These are phyloP conservation scores for Leccinellum albellum DNA, from an alignment of 768 basidiomycete genomes.

Conservation along the genomic window DNA sequence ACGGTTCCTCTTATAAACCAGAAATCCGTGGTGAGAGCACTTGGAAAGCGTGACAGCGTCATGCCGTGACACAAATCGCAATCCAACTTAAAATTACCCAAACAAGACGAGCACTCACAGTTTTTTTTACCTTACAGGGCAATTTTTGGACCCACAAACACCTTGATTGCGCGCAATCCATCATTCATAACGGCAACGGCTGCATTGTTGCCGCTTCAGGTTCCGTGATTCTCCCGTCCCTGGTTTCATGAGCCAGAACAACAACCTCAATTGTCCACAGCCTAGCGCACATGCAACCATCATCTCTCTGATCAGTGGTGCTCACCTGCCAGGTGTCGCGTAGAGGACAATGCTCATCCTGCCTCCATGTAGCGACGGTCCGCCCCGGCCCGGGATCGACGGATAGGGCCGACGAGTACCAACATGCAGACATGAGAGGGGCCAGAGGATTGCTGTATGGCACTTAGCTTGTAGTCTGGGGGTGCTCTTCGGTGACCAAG, in stretches of 20 bases:
- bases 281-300: background rate
- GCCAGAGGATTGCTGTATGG: background rate
- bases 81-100: constrained; percentile 26
- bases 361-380: background rate
- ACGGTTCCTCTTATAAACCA: constrained; percentile 29
- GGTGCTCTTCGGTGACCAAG: background rate
- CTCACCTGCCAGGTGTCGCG: background rate
- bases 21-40: constrained; percentile 9
- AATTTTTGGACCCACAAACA: constrained; percentile 31
- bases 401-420: background rate
- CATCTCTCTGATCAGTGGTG: too few species aligned
- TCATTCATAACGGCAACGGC: constrained; percentile 6
- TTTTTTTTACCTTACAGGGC: constrained; percentile 17
- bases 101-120: constrained; percentile 3
- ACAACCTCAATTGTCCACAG: constrained; percentile 4
- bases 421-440: background rate
- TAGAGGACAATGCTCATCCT: background rate
- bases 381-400: background rate
- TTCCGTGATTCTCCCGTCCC: background rate
- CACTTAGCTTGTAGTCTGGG: background rate
- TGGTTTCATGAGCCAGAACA: constrained; percentile 1
- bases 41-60: constrained; percentile 23
- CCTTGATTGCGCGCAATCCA: constrained; percentile 26
- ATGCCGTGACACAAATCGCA: constrained; percentile 31
- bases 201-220: background rate